Base-by-base conservation (phyloP, 225 moss, liverwort and hornwort species). In the Pseudisothecium myosuroides region DNA sequence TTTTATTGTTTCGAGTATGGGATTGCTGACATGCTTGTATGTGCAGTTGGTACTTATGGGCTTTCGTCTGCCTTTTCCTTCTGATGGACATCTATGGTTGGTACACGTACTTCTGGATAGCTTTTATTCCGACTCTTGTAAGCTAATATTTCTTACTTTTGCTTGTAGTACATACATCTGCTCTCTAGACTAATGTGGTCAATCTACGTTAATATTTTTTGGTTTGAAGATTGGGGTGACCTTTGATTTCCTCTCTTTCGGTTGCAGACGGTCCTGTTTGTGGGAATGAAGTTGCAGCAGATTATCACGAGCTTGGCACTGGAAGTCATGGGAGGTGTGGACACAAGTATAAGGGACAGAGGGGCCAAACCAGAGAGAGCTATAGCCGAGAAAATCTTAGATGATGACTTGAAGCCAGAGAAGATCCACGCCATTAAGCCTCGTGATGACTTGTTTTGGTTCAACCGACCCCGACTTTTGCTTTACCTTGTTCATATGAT, bases 91-190 rank as follows among this genome's bases (percentile, higher is more conserved):
- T 94, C 39, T n/a, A 92, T 63, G 94, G 97, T 52, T 98, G 98
- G 98, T 96, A 95, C 79, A 95, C 95, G 17, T 98, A 96, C 86
- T 98, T 98, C 82, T 98, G 97, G 98, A 95, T 98, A 83, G 96
- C 97, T 64, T 97, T 98, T 84, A 91, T 97, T 89, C 98, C 98
- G 9, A 92, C 94, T 20, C 52, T 97, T 88, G 98, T 98, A 89
- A 93, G 95, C 37, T 16, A 47, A 19, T 55, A 34, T 41, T 43
- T 41, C 88, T 32, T 21, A 11, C 88, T 81, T 29, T 37, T 27
- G 4, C 21, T 29, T 64, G n/a, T 20, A 24, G 4, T 65, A 9
- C 79, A 62, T 23, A 24, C 41, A 41, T 39, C 32, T 56, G 20
- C 61, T 61, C 10, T 17, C 26, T 55, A 12, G 10, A 78, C 16